Evolutionary conservation across 495 filamentous ascomycete genomes (phyloP).

Genomic region (Sordaria brevicollis): DNA sequence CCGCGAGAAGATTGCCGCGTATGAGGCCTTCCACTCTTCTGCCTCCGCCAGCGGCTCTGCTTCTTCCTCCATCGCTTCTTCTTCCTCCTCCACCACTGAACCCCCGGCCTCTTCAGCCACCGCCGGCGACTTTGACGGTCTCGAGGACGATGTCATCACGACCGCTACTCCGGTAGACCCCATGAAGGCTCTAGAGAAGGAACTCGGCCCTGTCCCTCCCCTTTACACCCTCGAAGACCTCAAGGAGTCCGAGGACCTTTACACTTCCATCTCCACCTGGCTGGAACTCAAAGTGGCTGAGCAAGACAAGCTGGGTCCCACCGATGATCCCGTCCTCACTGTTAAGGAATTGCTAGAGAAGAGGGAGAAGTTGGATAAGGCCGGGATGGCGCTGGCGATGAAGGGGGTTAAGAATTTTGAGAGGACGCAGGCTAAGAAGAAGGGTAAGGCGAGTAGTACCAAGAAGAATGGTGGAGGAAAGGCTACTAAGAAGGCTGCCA

Average conservation of each 20-base stretch:
- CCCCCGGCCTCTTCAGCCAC: constrained; percentile 24
- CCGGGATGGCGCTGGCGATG: constrained; percentile 59
- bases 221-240: constrained; percentile 55
- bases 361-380: constrained; percentile 51
- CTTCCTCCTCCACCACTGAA: constrained; percentile 22
- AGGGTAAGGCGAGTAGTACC: constrained; percentile 31
- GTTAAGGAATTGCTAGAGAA: constrained; percentile 54
- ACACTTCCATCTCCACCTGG: constrained; percentile 47
- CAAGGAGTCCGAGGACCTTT: constrained; percentile 37
- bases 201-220: constrained; percentile 37
- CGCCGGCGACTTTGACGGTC: constrained; percentile 48
- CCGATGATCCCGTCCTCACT: constrained; percentile 61
- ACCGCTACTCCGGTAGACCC: constrained; percentile 25
- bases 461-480: constrained; percentile 25
- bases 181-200: constrained; percentile 28
- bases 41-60: constrained; percentile 29
- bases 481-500: constrained; percentile 28
- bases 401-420: constrained; percentile 56
- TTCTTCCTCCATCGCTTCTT: constrained; percentile 1
- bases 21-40: constrained; percentile 37
- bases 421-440: constrained; percentile 29
- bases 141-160: constrained; percentile 46
- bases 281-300: constrained; percentile 52
- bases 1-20: constrained; percentile 35
- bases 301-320: constrained; percentile 56